Base-by-base conservation (phyloP, 306 rosid species). In the Senna siamea region DNA sequence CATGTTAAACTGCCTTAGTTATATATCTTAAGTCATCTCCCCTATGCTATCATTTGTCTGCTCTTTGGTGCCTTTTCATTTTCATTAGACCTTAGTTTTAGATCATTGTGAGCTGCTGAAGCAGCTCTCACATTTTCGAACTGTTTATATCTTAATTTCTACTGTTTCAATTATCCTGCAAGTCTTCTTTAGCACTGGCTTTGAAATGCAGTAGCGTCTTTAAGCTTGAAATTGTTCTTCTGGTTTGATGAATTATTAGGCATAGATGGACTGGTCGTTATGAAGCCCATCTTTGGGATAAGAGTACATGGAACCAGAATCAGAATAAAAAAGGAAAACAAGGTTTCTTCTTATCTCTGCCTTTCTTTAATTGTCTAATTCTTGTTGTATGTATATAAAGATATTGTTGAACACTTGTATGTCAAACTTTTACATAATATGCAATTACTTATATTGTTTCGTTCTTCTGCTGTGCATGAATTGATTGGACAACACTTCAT, bases 261-360 rank as follows among this genome's bases (percentile, higher is more conserved):
- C 96, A 90, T 90, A 88, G 96, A 82, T 90, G 96, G 96, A 90
- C 93, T n/a, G 96, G 96, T 66, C 96, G 96, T 44, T 90, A 90
- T 67, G 96, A 90, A 76, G 96, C 96, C 57, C 93, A 90, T 76
- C 96, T 90, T 28, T 90, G 96, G 96, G 96, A 90, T 76, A 90
- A 90, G 73, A 88, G 93, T 60, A 90, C 91, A 6, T 90, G 96
- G 96, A 90, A 90, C 72, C 96, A 90, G 78, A 90, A 90, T 66
- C 96, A 88, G 83, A 90, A 90, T 74, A 90, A 90, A 81, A 90
- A 90, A 80, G 96, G 96, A 75, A 90, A 90, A 53, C 96, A 90
- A 88, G 96, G 96, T 90, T 43, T 52, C 18, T 63, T 68, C 51
- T 46, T 48, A 59, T 35, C 30, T 57, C 34, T 44, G 54, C 17